Base-by-base conservation (phyloP, 306 rosid genomes). In the Hippophae tibetana region DNA sequence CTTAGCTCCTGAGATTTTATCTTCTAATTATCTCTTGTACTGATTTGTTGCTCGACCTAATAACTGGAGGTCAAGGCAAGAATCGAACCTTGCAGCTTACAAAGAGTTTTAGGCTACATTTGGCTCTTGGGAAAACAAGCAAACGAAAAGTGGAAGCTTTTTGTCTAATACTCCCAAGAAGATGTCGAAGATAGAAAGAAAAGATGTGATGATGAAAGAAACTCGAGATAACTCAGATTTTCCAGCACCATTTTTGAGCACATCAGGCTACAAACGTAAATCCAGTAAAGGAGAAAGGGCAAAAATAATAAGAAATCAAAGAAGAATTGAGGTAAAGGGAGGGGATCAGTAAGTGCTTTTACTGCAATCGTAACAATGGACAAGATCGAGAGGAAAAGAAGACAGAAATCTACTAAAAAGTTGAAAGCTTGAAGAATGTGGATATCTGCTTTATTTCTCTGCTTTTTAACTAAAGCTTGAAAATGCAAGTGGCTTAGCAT, bases 31-130 rank as follows among this genome's bases (percentile, higher is more conserved):
- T 45, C 66, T 31, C 38, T 31, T 31, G 38, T 31, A 68, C 84
- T 85, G 96, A 60, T 92, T 71, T 80, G 85, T 86, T 70, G 61
- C 81, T 56, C 76, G 67, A 69, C 95, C 96, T 66, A 88, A 85
- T 57, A 88, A 78, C 64, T 92, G 99, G 99, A 85, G 86, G 85
- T 81, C 89, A 56, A 85, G 64, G 72, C 96, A 85, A 73, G 74
- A 72, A 69, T 85, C 95, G 31, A 87, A 84, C 69, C 89, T 83
- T 71, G 74, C 96, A 52, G 70, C 89, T 58, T 75, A 83, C 57
- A 69, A 77, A 47, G 99, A 88, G 47, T 92, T 81, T 66, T 62
- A 71, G 26, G 73, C 75, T 59, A 77, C 79, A 11, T 86, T 92
- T 74, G 93, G 85, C 61, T 79, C 89, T 45, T 63, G 70, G 40